These are phyloP conservation scores for Neurospora sp. DNA, from an alignment of 495 filamentous ascomycete genomes.

Conservation along the genomic window DNA sequence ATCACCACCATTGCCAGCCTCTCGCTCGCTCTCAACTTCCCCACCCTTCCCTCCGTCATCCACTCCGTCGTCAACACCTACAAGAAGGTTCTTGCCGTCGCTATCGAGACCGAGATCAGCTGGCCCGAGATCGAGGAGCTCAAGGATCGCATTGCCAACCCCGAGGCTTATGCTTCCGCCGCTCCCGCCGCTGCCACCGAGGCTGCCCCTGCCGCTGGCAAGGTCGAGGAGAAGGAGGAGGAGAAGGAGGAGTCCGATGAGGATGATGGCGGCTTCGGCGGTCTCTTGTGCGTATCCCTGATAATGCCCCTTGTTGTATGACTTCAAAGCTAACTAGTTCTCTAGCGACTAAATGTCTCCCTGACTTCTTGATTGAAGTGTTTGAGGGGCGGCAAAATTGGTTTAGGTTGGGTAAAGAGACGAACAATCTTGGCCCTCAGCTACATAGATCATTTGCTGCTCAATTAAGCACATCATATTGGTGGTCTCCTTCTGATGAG, in stretches of 20 bases:
- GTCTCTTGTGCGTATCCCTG: slow-evolving; percentile 51
- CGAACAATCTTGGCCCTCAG: slow-evolving; percentile 22
- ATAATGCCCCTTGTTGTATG: background rate
- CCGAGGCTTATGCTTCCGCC: slow-evolving; percentile 79
- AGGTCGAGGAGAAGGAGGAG: slow-evolving; percentile 48
- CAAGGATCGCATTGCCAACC: slow-evolving; percentile 98
- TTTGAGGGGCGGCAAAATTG: slow-evolving; percentile 26
- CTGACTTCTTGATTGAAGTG: slow-evolving; percentile 17
- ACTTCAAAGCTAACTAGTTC: slow-evolving; percentile 11
- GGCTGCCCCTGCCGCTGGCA: slow-evolving; percentile 40
- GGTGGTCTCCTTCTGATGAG: slow-evolving; percentile 10
- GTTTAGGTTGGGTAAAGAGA: slow-evolving; percentile 28
- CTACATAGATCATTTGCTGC: slow-evolving; percentile 36
- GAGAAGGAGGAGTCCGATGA: slow-evolving; percentile 53
- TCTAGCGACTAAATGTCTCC: slow-evolving; percentile 32
- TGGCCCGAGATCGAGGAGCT: slow-evolving; percentile 95
- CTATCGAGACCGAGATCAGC: slow-evolving; percentile 80
- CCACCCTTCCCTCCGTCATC: slow-evolving; percentile 90
- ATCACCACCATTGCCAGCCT: slow-evolving; percentile 79
- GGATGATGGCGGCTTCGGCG: slow-evolving; percentile 53
- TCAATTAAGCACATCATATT: slow-evolving; percentile 31
- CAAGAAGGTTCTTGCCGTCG: slow-evolving; percentile 93
- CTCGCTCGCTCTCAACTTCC: slow-evolving; percentile 87
- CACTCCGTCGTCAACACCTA: slow-evolving; percentile 93
- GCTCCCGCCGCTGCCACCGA: slow-evolving; percentile 57